Base-by-base conservation (phyloP, 2,329 filamentous ascomycete species). In the Aschersonia sp. region DNA sequence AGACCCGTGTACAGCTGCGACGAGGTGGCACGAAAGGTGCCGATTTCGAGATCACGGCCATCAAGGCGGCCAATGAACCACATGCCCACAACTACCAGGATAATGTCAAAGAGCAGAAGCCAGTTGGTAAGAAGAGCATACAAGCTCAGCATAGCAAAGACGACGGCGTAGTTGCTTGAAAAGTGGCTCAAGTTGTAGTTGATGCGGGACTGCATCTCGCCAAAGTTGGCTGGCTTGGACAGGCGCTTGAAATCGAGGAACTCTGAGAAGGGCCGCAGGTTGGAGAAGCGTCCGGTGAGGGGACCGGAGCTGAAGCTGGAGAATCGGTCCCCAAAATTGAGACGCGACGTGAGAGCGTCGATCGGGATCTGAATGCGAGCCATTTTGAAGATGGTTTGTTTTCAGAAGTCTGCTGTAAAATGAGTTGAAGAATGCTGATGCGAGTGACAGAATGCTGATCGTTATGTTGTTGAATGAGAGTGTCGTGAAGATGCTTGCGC, bases 141-240 rank as follows among this genome's bases (percentile, higher is more conserved):
- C 70, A 98, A 84, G 73, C 85, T 87, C 61, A 98, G 83, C 83
- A 98, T 94, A 59, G 85, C 74, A 64, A 97, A 95, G 58, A 97
- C 79, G 54, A 85, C 84, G 56, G 85, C 84, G 77, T 98, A 98
- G 74, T 98, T 98, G 83, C 88, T 96, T 53, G 89, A 94, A 75
- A 94, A 98, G 73, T 97, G 85, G 65, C 85, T 81, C 55, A 98
- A 72, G 69, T 98, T 98, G 82, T 96, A 96, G 75, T 94, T 94
- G 71, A 95, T 82, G 55, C 91, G 82, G 58, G 84, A 89, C 69
- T 97, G 91, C 54, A 88, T 80, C 67, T 96, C 89, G 55, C 72
- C 73, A 60, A 97, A 96, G 72, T 94, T 94, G 62, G 78, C 79
- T 31, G 92, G 92, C 73, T 97, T 98, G 55, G 88, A 94, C 49